phyloP scores from a whole-genome alignment of 2,329 filamentous ascomycete genomes.

The Diaporthe australafricana region DNA sequence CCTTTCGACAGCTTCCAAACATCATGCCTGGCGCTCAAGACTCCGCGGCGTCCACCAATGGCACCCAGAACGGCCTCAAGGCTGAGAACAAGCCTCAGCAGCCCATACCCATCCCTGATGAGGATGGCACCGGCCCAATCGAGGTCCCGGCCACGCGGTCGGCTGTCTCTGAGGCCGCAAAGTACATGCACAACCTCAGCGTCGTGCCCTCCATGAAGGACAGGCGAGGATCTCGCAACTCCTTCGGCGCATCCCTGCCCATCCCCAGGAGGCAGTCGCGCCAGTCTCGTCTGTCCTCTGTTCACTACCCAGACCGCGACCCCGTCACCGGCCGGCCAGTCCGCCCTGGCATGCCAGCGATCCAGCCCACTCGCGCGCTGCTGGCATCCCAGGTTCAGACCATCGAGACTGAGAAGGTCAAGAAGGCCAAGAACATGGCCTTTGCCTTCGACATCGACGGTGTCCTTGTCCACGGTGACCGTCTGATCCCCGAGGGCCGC shows the following conservation, averaged over 20 bases:
- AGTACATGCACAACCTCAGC: conserved; percentile 81
- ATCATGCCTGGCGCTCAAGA: conserved; percentile 32
- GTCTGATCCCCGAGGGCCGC: conserved; percentile 75
- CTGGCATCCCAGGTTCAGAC: conserved; percentile 78
- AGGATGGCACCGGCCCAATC: conserved; percentile 63
- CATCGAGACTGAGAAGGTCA: conserved; percentile 73
- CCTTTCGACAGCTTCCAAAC: conserved; percentile 16
- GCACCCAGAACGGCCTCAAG: conserved; percentile 41
- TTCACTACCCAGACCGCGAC: conserved; percentile 54
- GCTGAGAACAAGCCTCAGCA: conserved; percentile 39
- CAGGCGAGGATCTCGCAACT: conserved; percentile 78
- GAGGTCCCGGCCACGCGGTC: conserved; percentile 78
- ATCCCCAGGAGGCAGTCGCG: conserved; percentile 76
- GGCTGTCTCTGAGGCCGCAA: conserved; percentile 73
- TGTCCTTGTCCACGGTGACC: conserved; percentile 79
- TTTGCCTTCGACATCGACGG: conserved; percentile 86
- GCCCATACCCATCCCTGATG: conserved; percentile 56
- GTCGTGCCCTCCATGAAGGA: conserved; percentile 75
- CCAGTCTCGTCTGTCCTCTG: conserved; percentile 74
- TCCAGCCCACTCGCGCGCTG: conserved; percentile 74
- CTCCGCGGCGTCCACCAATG: neutral
- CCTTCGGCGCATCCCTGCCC: conserved; percentile 78
- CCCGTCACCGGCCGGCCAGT: conserved; percentile 57
- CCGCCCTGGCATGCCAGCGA: conserved; percentile 67
- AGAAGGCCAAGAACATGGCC: conserved; percentile 80